Conservation (phyloP, 108 stramenopile species). For the Asterionellopsis glacialis region DNA sequence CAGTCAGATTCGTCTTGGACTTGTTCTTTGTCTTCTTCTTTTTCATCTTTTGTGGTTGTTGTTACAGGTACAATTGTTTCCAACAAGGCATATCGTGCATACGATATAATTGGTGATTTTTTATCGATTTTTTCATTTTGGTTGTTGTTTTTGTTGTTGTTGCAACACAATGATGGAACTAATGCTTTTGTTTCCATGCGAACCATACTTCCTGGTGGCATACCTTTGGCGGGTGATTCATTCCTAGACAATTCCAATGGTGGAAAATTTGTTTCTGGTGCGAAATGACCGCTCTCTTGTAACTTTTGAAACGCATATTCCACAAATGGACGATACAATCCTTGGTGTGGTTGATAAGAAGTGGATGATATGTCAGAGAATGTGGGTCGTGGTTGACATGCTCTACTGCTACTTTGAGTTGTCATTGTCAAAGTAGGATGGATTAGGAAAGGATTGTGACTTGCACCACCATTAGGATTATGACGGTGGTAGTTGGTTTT, state of each 20-base stretch:
- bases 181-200: conserved; percentile 27
- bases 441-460: too few species aligned
- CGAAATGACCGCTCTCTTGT: conserved; percentile 16
- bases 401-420: too few species aligned
- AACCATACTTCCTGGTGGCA: conserved; percentile 20
- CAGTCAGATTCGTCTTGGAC: background rate
- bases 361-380: too few species aligned
- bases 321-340: conserved; percentile 49
- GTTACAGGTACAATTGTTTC: conserved; percentile 40
- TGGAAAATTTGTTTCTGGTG: conserved; percentile 2
- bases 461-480: too few species aligned
- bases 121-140: background rate
- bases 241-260: conserved; percentile 30
- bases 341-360: background rate
- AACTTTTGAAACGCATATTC: conserved; percentile 46
- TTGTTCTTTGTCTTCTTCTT: conserved; percentile 1
- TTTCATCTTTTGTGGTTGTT: conserved; percentile 10
- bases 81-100: conserved; percentile 57
- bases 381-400: too few species aligned
- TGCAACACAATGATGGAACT: conserved; percentile 7
- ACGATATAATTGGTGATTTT: background rate
- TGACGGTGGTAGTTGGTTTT: too few species aligned
- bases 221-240: conserved; percentile 39
- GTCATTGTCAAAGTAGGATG: too few species aligned
- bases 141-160: too few species aligned